Percentiles rank a stretch among this genome's conserved stretches.
These are phyloP conservation scores for Phaeosphaeria sp. DNA, from an alignment of 2,329 filamentous ascomycete species.

Conservation along the genomic window DNA sequence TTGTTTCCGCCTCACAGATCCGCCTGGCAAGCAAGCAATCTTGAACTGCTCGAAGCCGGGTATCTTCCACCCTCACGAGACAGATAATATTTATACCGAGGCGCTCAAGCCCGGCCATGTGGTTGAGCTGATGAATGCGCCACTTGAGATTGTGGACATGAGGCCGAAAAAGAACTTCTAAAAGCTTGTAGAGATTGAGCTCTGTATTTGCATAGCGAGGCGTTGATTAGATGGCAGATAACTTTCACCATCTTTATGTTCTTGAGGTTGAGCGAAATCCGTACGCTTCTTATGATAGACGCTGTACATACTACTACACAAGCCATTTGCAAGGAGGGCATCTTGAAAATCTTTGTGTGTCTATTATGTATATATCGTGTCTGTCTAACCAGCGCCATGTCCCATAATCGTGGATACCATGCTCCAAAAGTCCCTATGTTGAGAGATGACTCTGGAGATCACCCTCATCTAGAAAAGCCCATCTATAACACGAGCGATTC, in stretches of 20 bases:
- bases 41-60: slow-evolving; percentile 77
- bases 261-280: not conserved
- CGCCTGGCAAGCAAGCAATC: slow-evolving; percentile 86
- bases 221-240: slow-evolving; percentile 4
- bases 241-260: not conserved
- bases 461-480: too few species aligned
- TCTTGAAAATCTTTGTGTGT: not conserved
- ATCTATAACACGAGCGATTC: too few species aligned
- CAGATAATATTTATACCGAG: slow-evolving; percentile 78
- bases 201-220: slow-evolving; percentile 17
- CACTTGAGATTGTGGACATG: slow-evolving; percentile 72
- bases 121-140: slow-evolving; percentile 61
- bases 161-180: slow-evolving; percentile 34
- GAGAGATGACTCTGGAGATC: too few species aligned
- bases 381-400: not conserved
- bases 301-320: not conserved
- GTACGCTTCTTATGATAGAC: too few species aligned
- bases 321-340: not conserved
- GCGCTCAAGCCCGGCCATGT: slow-evolving; percentile 67
- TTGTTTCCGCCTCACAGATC: slow-evolving; percentile 91
- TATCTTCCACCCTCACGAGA: slow-evolving; percentile 80
- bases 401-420: slow-evolving; percentile 2
- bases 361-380: not conserved
- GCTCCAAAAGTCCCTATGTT: not conserved
- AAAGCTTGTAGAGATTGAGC: not conserved